Evolutionary conservation across 192 early-diverging fungal species (phyloP), one percentile per base, ranked within the genome.

Genomic region (Entomortierella beljakovae): DNA sequence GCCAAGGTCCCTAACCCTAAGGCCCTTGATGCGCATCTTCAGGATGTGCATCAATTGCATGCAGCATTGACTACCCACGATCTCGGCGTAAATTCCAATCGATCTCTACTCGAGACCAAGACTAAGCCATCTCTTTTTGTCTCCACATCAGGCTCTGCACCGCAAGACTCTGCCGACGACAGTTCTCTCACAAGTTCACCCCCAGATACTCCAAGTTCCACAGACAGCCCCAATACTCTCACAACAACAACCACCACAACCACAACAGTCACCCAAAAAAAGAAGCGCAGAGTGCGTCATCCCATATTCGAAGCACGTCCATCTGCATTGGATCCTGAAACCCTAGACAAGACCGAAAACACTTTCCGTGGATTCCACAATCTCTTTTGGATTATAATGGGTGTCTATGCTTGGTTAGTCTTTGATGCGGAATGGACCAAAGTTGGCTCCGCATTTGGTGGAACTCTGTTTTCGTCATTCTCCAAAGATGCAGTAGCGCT

Each of bases 341-440:
- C 60, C 15, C 52, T 84, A 37, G 49, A 52, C 48, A 58, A 56
- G 34, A 63, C 58, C 33, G 59, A 88, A 37, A 80, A 83, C 50
- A 57, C 77, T 9, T 89, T 87, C 80, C 87, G 92, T 33, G 94
- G 93, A 22, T 94, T 94, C 76, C 92, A 92, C 74, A 91, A 89
- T 1, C 81, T 95, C 22, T 96, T 95, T 70, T 95, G 95, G 94
- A 87, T 94, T 46, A 85, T 85, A 26, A 93, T 96, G 88, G 88
- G 82, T 13, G 86, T 87, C 51, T 93, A 92, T 63, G 82, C 89
- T n/a, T 49, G 92, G 28, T 84, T 86, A 37, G 89, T 88, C 1
- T 68, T 91, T 28, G 81, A 83, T 62, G 68, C 64, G 31, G 85
- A 82, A 61, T 93, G 93, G 51, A 83, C 80, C 25, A 29, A 70